Evolutionary conservation across 2,329 filamentous ascomycete species (phyloP), one percentile per base, ranked within the genome.

Genomic region (Sporothrix mexicana): DNA sequence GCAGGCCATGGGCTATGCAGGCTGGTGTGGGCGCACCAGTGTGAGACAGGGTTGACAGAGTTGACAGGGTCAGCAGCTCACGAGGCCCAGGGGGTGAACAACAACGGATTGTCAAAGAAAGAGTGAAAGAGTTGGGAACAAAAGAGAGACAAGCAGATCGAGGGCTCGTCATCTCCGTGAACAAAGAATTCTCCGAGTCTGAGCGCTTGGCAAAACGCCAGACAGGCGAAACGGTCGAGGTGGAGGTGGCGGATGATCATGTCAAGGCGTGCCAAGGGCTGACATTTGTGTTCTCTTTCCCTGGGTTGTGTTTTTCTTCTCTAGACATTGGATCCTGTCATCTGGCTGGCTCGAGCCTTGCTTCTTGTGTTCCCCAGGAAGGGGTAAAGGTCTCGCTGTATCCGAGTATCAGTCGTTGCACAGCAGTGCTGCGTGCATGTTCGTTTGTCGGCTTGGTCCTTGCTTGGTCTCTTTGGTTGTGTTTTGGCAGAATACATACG

Each of bases 11-110:
- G 30, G 30, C 30, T 13, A 49, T 45, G 41, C 17, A 36, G 30
- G 30, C 3, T 36, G 6, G 43, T 70, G 68, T 70, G 68, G 68
- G 68, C 12, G 55, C 36, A 70, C 68, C 23, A 17, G 41, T 8
- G 55, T 49, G 23, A 49, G 53, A 70, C 23, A 70, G 3, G 41
- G 7, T 53, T 45, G 64, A n/a, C 20, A 47, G 20, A 36, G 30
- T 36, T 36, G 30, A 36, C 30, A 36, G 9, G 41, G 7, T 53
- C 62, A 45, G 20, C 20, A 47, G 20, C 13, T 36, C 53, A 25
- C 10, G 36, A 36, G 41, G 47, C 2, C 12, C 23, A 20, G 45
- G 20, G 7, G n/a, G n/a, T 15, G n/a, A n/a, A 4, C 17, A 69
- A 43, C 15, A 13, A 20, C 30, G 30, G 30, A 36, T 36, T 36